phyloP scores from a whole-genome alignment of 2,329 filamentous ascomycete species.

The Sporothrix globosa region DNA sequence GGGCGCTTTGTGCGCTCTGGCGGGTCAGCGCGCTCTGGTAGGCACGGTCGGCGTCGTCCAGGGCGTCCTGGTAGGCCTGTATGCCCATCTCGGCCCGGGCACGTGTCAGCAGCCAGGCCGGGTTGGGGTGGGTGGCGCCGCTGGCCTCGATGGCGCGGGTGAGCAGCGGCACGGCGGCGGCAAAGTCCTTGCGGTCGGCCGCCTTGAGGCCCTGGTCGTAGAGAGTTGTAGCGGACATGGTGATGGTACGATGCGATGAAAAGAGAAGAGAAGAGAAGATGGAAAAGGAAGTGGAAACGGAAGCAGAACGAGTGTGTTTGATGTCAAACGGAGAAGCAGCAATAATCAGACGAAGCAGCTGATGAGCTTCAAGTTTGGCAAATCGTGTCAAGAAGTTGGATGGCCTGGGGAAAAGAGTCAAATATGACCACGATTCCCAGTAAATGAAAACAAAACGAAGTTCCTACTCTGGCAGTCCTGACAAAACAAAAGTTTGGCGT shows the following conservation, averaged over 20 bases:
- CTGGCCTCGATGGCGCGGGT: conserved; percentile 68
- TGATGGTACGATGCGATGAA: conserved; percentile 10
- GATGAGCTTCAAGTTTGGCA: background rate
- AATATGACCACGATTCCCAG: background rate
- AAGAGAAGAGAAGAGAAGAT: no score
- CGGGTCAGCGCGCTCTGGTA: conserved; percentile 66
- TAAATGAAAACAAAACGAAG: background rate
- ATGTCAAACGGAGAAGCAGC: background rate
- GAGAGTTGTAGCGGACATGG: conserved; percentile 58
- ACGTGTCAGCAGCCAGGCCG: conserved; percentile 79
- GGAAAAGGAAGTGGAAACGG: background rate
- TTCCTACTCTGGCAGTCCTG: background rate
- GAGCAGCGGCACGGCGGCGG: conserved; percentile 68
- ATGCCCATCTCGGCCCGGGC: conserved; percentile 47
- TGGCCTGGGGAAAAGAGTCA: background rate
- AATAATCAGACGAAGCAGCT: background rate
- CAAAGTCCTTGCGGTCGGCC: conserved; percentile 65
- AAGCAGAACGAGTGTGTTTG: background rate
- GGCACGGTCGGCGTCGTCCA: conserved; percentile 70
- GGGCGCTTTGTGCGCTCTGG: conserved; percentile 49
- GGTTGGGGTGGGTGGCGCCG: conserved; percentile 53
- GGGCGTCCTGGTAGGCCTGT: conserved; percentile 74
- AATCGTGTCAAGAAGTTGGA: background rate
- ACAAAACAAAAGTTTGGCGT: background rate
- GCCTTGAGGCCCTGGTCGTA: conserved; percentile 64